These are phyloP conservation scores for Pelagomonas calceolata DNA, from an alignment of 108 stramenopile species.

Conservation along the genomic window DNA sequence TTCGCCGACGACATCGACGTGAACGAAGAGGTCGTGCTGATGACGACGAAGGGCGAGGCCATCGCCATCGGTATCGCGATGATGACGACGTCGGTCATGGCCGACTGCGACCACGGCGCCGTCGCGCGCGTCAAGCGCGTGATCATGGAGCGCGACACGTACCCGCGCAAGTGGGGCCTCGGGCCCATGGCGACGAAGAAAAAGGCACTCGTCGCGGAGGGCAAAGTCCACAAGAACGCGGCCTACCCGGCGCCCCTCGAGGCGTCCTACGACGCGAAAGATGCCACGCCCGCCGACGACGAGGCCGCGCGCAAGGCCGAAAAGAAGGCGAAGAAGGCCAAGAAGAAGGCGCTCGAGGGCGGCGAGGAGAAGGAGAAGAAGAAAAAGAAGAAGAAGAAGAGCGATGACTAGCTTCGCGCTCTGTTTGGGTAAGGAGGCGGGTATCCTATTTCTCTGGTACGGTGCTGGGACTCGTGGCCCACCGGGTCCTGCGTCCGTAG, in stretches of 20 bases:
- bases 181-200: slow-evolving; percentile 96
- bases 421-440: too few species aligned
- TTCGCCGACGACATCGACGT: slow-evolving; percentile 97
- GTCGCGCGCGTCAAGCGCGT: slow-evolving; percentile 99
- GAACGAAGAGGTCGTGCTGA: slow-evolving; percentile 90
- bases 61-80: slow-evolving; percentile 96
- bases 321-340: slow-evolving; percentile 32
- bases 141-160: slow-evolving; percentile 99
- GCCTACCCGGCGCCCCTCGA: neutral
- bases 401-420: too few species aligned
- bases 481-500: too few species aligned
- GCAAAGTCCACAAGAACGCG: slow-evolving; percentile 92
- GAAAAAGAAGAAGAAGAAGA: neutral
- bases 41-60: slow-evolving; percentile 99
- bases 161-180: slow-evolving; percentile 96
- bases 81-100: slow-evolving; percentile 99
- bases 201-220: slow-evolving; percentile 93
- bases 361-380: neutral
- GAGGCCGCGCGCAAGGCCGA: slow-evolving; percentile 6
- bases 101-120: slow-evolving; percentile 95
- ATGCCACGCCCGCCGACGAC: too few species aligned
- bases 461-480: too few species aligned
- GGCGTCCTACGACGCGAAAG: neutral
- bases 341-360: slow-evolving; percentile 24
- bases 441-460: too few species aligned